A percentile compares a stretch with the other conserved stretches of the same genome.
Conservation (phyloP, 2,329 filamentous ascomycete genomes). For the Alternaria brassicae region DNA sequence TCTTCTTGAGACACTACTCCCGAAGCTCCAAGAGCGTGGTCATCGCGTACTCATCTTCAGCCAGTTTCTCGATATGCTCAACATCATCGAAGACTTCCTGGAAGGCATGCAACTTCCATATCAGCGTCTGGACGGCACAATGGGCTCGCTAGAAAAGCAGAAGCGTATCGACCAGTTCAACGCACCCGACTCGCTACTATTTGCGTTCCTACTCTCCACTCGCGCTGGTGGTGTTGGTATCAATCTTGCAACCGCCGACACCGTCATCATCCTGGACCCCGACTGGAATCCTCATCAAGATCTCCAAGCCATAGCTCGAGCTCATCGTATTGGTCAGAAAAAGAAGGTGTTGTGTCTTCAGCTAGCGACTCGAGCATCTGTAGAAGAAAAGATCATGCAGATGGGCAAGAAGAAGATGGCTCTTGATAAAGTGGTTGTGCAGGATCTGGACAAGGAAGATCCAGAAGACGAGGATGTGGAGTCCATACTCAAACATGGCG, state of each 20-base stretch:
- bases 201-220: constrained; percentile 92
- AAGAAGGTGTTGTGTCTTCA: constrained; percentile 97
- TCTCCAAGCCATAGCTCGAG: constrained; percentile 91
- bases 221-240: constrained; percentile 96
- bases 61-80: constrained; percentile 86
- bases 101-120: constrained; percentile 74
- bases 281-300: constrained; percentile 99
- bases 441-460: constrained; percentile 86
- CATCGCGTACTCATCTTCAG: constrained; percentile 95
- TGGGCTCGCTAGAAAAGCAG: constrained; percentile 86
- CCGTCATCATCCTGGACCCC: constrained; percentile 94
- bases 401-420: constrained; percentile 96
- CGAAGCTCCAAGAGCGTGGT: constrained; percentile 82
- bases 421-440: constrained; percentile 91
- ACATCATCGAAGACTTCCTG: constrained; percentile 92
- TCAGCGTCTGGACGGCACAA: constrained; percentile 83
- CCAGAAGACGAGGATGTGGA: constrained; percentile 81
- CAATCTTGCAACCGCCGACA: constrained; percentile 95
- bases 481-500: constrained; percentile 86
- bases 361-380: constrained; percentile 85
- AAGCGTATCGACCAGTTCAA: constrained; percentile 95
- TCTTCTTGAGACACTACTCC: constrained; percentile 82
- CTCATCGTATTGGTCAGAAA: constrained; percentile 94
- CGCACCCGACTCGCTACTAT: constrained; percentile 78
- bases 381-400: constrained; percentile 95